Conservation (phyloP, 1,284 basidiomycete genomes). For the Termitomyces sp. region DNA sequence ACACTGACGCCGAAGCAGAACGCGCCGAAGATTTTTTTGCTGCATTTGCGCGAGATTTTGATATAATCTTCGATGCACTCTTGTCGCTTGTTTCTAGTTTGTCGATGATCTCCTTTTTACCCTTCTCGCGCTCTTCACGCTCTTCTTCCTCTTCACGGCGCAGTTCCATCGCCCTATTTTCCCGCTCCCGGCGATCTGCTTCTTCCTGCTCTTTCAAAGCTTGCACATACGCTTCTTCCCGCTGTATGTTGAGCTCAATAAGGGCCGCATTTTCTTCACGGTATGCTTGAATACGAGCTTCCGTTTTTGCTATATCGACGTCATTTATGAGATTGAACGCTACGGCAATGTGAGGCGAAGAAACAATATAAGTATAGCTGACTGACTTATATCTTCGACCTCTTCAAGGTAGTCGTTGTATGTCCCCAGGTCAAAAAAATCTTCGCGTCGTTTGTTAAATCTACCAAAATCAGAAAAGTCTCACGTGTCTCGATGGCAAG, state of each 20-base stretch:
- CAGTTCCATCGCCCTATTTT: constrained; percentile 65
- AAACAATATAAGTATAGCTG: not conserved
- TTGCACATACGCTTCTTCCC: constrained; percentile 70
- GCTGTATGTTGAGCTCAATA: constrained; percentile 75
- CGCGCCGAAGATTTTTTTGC: constrained; percentile 54
- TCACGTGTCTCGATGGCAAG: not conserved
- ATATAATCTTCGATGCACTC: constrained; percentile 63
- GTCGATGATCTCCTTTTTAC: constrained; percentile 73
- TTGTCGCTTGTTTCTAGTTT: constrained; percentile 72
- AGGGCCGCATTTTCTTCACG: constrained; percentile 75
- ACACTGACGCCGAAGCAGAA: constrained; percentile 36
- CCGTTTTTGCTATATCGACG: constrained; percentile 80
- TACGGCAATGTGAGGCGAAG: constrained; percentile 25
- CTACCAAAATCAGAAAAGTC: constrained; percentile 35
- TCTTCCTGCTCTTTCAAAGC: constrained; percentile 74
- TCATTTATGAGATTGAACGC: constrained; percentile 97
- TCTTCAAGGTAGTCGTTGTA: constrained; percentile 98
- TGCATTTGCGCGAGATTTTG: constrained; percentile 63
- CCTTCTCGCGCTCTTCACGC: constrained; percentile 71
- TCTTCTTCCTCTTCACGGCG: constrained; percentile 70
- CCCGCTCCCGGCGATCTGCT: constrained; percentile 61
- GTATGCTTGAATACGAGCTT: constrained; percentile 78
- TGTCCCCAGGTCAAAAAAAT: constrained; percentile 77
- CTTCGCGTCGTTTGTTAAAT: constrained; percentile 90
- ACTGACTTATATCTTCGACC: constrained; percentile 91